Percentiles rank a stretch among this genome's conserved stretches.
Conservation (phyloP, 1,139 yeast species). For the Wickerhamomyces sp. region DNA sequence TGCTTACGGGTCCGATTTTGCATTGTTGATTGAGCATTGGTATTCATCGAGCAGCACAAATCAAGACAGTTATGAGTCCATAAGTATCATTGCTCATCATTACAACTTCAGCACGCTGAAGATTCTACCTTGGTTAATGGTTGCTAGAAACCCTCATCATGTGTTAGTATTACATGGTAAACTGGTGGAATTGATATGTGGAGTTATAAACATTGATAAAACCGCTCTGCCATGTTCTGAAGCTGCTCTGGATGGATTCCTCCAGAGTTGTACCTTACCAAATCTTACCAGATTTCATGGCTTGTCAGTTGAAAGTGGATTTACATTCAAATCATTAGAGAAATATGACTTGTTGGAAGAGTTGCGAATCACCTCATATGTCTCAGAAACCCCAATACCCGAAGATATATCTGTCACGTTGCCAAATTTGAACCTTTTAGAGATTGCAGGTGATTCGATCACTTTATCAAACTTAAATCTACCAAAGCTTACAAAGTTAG, state of each 20-base stretch:
- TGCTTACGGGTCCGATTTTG: slow-evolving; percentile 5
- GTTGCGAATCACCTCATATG: neutral
- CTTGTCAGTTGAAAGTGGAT: neutral
- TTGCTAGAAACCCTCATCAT: slow-evolving; percentile 3
- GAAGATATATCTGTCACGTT: neutral
- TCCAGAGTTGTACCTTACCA: neutral
- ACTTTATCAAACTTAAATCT: slow-evolving; percentile 1
- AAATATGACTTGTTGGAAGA: neutral
- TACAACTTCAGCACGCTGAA: slow-evolving; percentile 1
- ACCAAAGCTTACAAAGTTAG: slow-evolving; percentile 1
- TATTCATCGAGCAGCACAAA: neutral
- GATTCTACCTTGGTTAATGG: slow-evolving; percentile 1
- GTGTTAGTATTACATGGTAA: slow-evolving; percentile 1
- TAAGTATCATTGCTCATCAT: slow-evolving; percentile 1
- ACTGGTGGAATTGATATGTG: neutral
- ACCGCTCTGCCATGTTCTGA: neutral
- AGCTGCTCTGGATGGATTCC: neutral
- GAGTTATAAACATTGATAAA: slow-evolving; percentile 2
- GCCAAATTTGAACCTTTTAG: neutral
- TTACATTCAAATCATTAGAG: slow-evolving; percentile 2
- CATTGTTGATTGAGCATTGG: slow-evolving; percentile 1
- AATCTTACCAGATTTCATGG: neutral
- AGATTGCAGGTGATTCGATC: slow-evolving; percentile 2
- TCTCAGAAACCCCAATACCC: neutral
- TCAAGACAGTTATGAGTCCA: neutral